These are phyloP conservation scores for Teunomyces funiuensis DNA, from an alignment of 805 yeast genomes.

Conservation along the genomic window DNA sequence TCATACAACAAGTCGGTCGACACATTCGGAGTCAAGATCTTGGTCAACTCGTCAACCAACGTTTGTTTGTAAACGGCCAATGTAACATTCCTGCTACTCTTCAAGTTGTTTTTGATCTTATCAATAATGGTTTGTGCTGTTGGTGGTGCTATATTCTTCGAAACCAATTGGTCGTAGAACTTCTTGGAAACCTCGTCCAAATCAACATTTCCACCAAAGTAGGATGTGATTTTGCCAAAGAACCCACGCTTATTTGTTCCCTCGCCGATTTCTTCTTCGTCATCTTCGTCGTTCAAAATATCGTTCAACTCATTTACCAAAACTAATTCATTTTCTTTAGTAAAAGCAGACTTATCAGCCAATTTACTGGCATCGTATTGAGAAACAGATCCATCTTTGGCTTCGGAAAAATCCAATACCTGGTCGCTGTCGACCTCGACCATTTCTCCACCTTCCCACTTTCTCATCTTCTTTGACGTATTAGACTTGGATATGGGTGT, in stretches of 20 bases:
- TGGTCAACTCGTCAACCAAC: constrained; percentile 66
- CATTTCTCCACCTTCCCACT: constrained; percentile 42
- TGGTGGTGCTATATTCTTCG: constrained; percentile 88
- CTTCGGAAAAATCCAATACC: constrained; percentile 36
- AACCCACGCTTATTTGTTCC: constrained; percentile 20
- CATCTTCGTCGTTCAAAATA: constrained; percentile 33
- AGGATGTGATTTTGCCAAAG: constrained; percentile 35
- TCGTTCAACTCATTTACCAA: constrained; percentile 42
- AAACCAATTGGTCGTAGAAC: constrained; percentile 72
- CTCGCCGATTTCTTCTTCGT: constrained; percentile 24
- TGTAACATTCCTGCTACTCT: constrained; percentile 70
- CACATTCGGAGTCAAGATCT: constrained; percentile 86
- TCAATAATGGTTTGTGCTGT: constrained; percentile 74
- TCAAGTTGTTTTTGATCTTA: constrained; percentile 65
- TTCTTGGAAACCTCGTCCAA: constrained; percentile 62
- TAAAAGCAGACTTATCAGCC: constrained; percentile 35
- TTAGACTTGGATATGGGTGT: constrained; percentile 9
- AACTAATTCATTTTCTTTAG: constrained; percentile 38
- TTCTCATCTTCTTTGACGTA: constrained; percentile 39
- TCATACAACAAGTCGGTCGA: constrained; percentile 85
- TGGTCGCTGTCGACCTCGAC: constrained; percentile 25
- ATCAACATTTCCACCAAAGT: constrained; percentile 42
- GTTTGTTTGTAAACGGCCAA: constrained; percentile 64
- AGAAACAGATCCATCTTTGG: constrained; percentile 9
- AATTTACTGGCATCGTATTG: constrained; percentile 5